Conservation (phyloP, 768 basidiomycete genomes). For the Hericium rajendrae region DNA sequence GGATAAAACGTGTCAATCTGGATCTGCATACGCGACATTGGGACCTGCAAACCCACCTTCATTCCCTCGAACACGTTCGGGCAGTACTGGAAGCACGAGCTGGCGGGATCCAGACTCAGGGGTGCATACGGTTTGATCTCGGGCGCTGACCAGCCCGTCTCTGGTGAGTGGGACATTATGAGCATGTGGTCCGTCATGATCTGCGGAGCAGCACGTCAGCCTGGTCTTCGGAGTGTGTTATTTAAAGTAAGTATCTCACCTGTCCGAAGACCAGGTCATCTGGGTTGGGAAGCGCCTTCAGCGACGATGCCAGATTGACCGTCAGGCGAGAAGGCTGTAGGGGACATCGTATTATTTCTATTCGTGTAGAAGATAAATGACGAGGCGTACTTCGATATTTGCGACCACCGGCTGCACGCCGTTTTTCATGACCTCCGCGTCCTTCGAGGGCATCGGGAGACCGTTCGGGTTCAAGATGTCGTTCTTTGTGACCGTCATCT, state of each 20-base stretch:
- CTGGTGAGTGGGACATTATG: constrained; percentile 49
- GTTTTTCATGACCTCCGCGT: constrained; percentile 9
- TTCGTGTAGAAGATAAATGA: neutral
- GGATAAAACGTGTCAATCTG: neutral
- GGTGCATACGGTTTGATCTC: constrained; percentile 66
- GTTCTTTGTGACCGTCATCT: too few species aligned
- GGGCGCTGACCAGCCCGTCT: constrained; percentile 59
- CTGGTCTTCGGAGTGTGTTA: neutral
- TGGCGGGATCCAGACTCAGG: constrained; percentile 45
- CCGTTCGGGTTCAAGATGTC: constrained; percentile 6
- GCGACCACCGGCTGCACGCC: constrained; percentile 2
- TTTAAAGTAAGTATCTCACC: constrained; percentile 23
- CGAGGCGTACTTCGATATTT: constrained; percentile 10
- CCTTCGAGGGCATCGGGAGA: constrained; percentile 1
- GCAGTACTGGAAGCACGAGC: constrained; percentile 55
- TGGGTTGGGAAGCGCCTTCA: constrained; percentile 41
- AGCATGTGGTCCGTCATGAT: constrained; percentile 76
- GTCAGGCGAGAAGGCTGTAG: constrained; percentile 48
- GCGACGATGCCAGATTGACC: constrained; percentile 33
- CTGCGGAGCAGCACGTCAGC: constrained; percentile 22
- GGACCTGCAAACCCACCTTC: constrained; percentile 37
- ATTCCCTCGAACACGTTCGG: constrained; percentile 53
- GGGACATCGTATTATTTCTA: neutral
- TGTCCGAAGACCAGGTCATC: constrained; percentile 48
- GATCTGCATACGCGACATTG: neutral